These are phyloP conservation scores for Backusella australiensis DNA, from an alignment of 192 early-diverging fungal species.

Conservation along the genomic window DNA sequence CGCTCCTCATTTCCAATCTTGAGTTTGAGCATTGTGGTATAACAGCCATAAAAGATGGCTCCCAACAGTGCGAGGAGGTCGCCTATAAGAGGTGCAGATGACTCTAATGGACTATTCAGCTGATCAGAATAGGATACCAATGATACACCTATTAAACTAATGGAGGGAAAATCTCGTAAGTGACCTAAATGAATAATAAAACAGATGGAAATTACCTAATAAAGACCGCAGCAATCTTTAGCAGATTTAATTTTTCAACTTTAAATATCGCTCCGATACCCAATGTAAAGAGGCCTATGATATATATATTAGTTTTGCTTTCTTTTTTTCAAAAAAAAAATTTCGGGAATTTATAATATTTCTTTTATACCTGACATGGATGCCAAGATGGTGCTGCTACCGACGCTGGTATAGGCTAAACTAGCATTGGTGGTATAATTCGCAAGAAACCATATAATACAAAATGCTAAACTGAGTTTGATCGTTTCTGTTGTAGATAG, in stretches of 20 bases:
- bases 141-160: slow-evolving; percentile 64
- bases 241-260: slow-evolving; percentile 56
- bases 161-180: neutral
- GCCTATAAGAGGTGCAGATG: slow-evolving; percentile 49
- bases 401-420: slow-evolving; percentile 72
- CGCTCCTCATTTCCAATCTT: slow-evolving; percentile 65
- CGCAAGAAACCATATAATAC: slow-evolving; percentile 80
- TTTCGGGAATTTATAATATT: neutral
- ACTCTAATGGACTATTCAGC: slow-evolving; percentile 20
- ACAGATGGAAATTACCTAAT: slow-evolving; percentile 39
- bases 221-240: slow-evolving; percentile 60
- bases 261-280: slow-evolving; percentile 60
- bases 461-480: slow-evolving; percentile 64
- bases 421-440: slow-evolving; percentile 74
- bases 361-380: slow-evolving; percentile 59
- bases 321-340: neutral
- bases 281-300: slow-evolving; percentile 67
- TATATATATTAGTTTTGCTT: neutral
- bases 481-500: slow-evolving; percentile 47
- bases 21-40: slow-evolving; percentile 72
- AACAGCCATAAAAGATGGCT: slow-evolving; percentile 77
- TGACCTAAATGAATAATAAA: neutral
- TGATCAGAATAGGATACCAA: slow-evolving; percentile 56
- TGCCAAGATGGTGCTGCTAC: slow-evolving; percentile 71
- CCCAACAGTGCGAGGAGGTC: slow-evolving; percentile 69